Percentiles rank a stretch among this genome's conserved stretches.
These are phyloP conservation scores for Aureobasidium sp. DNA, from an alignment of 2,329 filamentous ascomycete genomes.

Conservation along the genomic window DNA sequence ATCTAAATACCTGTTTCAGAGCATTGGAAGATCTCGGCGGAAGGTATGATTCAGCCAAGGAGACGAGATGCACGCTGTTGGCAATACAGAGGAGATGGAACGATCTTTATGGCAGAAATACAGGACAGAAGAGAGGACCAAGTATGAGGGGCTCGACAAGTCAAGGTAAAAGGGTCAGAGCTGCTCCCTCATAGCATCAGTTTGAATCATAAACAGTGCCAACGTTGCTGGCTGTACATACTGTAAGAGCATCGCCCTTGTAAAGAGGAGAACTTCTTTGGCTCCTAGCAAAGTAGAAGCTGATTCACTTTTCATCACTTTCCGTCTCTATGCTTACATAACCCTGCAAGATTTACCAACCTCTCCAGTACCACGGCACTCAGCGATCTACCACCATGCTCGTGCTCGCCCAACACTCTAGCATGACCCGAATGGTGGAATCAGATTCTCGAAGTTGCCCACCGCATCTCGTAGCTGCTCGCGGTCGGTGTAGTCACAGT, in stretches of 20 bases:
- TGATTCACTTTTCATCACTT: too few species aligned
- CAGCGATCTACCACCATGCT: background rate
- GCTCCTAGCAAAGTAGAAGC: background rate
- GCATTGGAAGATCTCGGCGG: slow-evolving; percentile 36
- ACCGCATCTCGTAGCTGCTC: background rate
- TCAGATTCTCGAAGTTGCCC: background rate
- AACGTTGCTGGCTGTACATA: too few species aligned
- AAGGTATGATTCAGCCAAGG: slow-evolving; percentile 35
- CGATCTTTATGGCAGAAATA: slow-evolving; percentile 10
- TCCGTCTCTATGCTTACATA: too few species aligned
- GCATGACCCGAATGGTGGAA: background rate
- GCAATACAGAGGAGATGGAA: slow-evolving; percentile 17
- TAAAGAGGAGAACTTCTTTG: background rate
- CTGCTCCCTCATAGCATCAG: background rate
- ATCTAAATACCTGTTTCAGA: slow-evolving; percentile 37
- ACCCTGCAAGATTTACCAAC: background rate
- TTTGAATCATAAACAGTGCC: too few species aligned
- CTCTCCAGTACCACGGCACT: rapidly evolving
- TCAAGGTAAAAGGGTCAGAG: slow-evolving; percentile 9
- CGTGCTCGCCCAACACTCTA: background rate
- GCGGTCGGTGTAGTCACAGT: background rate
- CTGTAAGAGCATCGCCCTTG: too few species aligned
- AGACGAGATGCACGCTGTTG: slow-evolving; percentile 16
- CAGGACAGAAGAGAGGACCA: background rate
- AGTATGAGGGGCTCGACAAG: background rate